Conservation (phyloP, 768 basidiomycete species). For the Amanita rubescens region DNA sequence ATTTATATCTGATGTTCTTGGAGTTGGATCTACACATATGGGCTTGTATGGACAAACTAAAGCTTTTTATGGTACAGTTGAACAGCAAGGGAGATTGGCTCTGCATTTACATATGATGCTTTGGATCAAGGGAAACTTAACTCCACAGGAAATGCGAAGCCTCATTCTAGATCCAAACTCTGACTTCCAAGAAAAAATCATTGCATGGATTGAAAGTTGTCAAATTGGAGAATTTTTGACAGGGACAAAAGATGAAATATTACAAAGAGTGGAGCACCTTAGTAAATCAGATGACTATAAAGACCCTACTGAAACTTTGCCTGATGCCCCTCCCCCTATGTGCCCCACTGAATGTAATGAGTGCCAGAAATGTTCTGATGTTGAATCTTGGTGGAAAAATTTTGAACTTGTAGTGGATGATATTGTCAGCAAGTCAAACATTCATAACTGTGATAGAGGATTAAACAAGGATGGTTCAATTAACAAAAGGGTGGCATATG, state of each 20-base stretch:
- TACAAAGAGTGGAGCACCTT: background rate
- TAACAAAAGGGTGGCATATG: background rate
- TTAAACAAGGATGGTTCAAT: too few relatives aligned
- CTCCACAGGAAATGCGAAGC: too few relatives aligned
- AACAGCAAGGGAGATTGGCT: too few relatives aligned
- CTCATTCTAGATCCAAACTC: constrained; percentile 20
- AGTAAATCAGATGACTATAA: background rate
- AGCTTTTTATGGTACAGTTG: too few relatives aligned
- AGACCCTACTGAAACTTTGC: background rate
- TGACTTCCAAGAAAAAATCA: constrained; percentile 12
- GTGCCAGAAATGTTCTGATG: background rate
- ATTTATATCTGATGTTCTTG: constrained; percentile 20
- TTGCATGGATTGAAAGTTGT: constrained; percentile 17
- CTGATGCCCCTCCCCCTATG: background rate
- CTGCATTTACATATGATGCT: too few relatives aligned
- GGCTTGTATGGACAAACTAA: constrained; percentile 22
- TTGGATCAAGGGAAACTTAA: too few relatives aligned
- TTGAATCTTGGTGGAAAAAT: too few relatives aligned
- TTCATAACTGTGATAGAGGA: too few relatives aligned
- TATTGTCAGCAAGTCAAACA: too few relatives aligned
- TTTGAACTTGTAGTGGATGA: too few relatives aligned
- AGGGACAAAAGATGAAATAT: constrained; percentile 8
- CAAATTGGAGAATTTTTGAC: constrained; percentile 15
- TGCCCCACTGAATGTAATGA: background rate
- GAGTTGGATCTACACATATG: too few relatives aligned